Evolutionary conservation across 139 green algal species (phyloP), one percentile per base, ranked within the genome.

Genomic region (Deuterostichococcus epilithicus): DNA sequence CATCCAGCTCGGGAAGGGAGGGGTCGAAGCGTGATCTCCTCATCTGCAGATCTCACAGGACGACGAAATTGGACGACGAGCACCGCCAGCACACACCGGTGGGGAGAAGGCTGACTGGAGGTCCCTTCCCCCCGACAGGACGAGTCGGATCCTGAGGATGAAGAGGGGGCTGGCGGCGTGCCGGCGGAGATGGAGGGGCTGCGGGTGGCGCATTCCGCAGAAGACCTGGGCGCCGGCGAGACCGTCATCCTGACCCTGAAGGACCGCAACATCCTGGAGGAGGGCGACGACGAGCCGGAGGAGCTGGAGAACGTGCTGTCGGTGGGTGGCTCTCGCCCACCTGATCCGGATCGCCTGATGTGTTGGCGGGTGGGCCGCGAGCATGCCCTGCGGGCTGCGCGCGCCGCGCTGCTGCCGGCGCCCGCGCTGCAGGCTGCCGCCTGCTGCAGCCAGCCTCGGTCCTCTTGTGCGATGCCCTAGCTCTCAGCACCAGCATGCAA

Each of bases 161-260:
- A 76, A 33, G 68, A 78, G 33, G 73, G 63, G 25, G 45, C 32
- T 23, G 78, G 80, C 0, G 79, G 76, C 8, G 86, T 90, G 65
- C 82, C 94, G 65, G 82, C 81, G 8, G 88, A 86, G 1, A 75
- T 94, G 65, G 93, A 92, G 81, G 85, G 71, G 2, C 32, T 81
- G 67, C 38, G 83, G 72, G 82, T 89, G 13, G 81, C 81, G 39
- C 86, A 92, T 73, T 78, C 66, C 13, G 84, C 76, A 1, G 84
- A 86, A 0, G 90, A 94, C 3, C 81, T 97, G 69, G 72, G 52
- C 5, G 90, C 89, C 70, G 92, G 90, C 0, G 88, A 94, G 78
- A 90, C 87, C 23, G 79, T 95, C 78, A 90, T 97, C 37, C 81
- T 97, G 38, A 97, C 93, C 30, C 86, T 97, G 47, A 90, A 91